phyloP scores from a whole-genome alignment of 495 filamentous ascomycete genomes.

The Parmelia sp. region DNA sequence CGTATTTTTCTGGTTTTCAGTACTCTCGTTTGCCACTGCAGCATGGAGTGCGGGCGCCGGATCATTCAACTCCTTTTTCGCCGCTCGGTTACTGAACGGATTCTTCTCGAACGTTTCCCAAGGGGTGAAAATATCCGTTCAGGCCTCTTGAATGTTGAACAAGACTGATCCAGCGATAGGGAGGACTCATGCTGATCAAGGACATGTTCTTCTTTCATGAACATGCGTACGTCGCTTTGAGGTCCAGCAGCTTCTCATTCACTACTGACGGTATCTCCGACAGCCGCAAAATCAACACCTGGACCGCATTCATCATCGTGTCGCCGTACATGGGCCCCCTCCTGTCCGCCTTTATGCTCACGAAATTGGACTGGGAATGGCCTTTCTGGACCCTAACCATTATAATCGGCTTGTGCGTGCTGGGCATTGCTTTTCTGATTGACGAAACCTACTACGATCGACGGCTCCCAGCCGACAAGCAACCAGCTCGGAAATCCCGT shows the following conservation, averaged over 20 bases:
- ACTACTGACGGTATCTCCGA: not conserved
- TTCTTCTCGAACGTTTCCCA: conserved; percentile 55
- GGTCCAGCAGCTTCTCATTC: not conserved
- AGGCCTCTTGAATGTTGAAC: not conserved
- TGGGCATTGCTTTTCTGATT: conserved; percentile 44
- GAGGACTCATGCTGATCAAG: conserved; percentile 57
- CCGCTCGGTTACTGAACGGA: conserved; percentile 54
- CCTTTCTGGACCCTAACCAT: conserved; percentile 50
- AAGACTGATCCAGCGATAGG: too few species aligned
- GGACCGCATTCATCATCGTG: conserved; percentile 47
- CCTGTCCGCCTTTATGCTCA: conserved; percentile 50
- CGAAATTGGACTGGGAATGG: conserved; percentile 43
- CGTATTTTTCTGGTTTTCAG: conserved; percentile 50
- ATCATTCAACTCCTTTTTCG: conserved; percentile 50
- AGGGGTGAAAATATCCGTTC: conserved; percentile 26
- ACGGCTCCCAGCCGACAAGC: conserved; percentile 39
- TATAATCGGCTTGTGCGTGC: conserved; percentile 40
- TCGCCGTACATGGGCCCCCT: conserved; percentile 57
- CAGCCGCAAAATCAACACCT: conserved; percentile 56
- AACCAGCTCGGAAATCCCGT: conserved; percentile 30
- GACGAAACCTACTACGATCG: conserved; percentile 59
- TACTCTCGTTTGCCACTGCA: conserved; percentile 42
- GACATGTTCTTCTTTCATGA: conserved; percentile 64
- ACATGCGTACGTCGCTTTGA: conserved; percentile 27
- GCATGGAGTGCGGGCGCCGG: conserved; percentile 49